Base-by-base conservation (phyloP, 129 eudicot species). In the Centella asiatica region DNA sequence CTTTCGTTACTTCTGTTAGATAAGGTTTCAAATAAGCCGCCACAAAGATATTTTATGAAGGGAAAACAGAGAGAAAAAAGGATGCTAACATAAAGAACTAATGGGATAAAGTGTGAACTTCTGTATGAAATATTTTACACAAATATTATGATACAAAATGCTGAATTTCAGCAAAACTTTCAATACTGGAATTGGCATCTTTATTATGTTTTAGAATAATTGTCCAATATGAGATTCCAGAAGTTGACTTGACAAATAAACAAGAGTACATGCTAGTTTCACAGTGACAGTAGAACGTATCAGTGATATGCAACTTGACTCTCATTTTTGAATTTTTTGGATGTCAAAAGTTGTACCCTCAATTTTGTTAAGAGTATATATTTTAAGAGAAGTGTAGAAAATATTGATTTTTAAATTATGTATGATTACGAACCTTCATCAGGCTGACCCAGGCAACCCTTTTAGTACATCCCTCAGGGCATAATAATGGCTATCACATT, bases 381-480 rank as follows among this genome's bases (percentile, higher is more conserved):
- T 33, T 19, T 46, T 33, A 8, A 6, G 20, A 4, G 4, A 33
- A 19, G 3, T 19, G 45, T 24, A 11, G 34, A 58, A 53, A 50
- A 60, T 17, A 1, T 9, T 12, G 37, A 29, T 29, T 24, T 14
- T 39, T 37, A 31, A 24, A 29, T 8, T 54, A 2, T 13, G 28
- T 56, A 31, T 4, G 31, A 18, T 1, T 66, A 45, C 6, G 15
- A 28, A 25, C 54, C 50, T 65, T 81, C 75, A 26, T 61, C 80
- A 42, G 33, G 4, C 55, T 4, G 90, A 65, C 17, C 42, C 49
- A 1, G 96, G 90, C 71, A 86, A 66, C n/a, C 88, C 83, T 82
- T 92, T 92, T 28, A 92, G 74, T 25, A 81, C 98, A 79, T 92
- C 98, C 72, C 95, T 74, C 36, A 90, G 44, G 54, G 97, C 97